Percentiles rank a stretch among this genome's conserved stretches.
phyloP scores from a whole-genome alignment of 331 rosid species.

The Erythrophleum ivorense region DNA sequence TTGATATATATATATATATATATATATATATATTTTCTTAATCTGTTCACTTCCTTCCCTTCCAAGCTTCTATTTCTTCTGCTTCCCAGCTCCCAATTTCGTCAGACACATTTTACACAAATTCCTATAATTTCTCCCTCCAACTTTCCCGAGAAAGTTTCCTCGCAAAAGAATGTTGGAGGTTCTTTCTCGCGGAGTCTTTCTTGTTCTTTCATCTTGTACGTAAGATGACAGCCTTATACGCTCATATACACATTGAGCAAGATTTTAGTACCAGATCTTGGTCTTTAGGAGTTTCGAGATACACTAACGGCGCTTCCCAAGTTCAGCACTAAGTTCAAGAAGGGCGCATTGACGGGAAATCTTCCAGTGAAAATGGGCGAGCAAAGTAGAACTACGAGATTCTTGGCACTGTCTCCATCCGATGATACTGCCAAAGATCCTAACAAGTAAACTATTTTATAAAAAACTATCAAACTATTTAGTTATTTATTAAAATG shows the following conservation, averaged over 20 bases:
- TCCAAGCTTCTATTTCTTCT: background rate
- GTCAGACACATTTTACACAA: background rate
- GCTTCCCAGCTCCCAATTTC: background rate
- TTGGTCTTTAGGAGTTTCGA: constrained; percentile 18
- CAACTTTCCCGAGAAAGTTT: background rate
- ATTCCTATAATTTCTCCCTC: background rate
- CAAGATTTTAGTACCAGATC: constrained; percentile 10
- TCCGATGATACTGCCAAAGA: constrained; percentile 19
- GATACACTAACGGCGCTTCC: constrained; percentile 5
- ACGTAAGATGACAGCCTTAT: background rate
- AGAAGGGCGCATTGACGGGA: constrained; percentile 23
- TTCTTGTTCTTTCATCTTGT: too few species aligned
- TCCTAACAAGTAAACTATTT: constrained; percentile 41
- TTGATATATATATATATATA: too few species aligned
- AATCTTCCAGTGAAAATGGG: constrained; percentile 49
- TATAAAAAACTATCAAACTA: background rate
- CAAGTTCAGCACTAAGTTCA: constrained; percentile 11
- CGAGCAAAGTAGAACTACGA: constrained; percentile 13
- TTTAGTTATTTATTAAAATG: background rate
- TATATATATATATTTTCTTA: too few species aligned
- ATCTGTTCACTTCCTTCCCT: background rate
- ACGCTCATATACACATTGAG: background rate
- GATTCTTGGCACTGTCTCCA: constrained; percentile 28
- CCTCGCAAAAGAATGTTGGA: background rate
- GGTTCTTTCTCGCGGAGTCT: background rate